These are phyloP conservation scores for Plasmopara halstedii DNA, from an alignment of 352 stramenopile species.

Conservation along the genomic window DNA sequence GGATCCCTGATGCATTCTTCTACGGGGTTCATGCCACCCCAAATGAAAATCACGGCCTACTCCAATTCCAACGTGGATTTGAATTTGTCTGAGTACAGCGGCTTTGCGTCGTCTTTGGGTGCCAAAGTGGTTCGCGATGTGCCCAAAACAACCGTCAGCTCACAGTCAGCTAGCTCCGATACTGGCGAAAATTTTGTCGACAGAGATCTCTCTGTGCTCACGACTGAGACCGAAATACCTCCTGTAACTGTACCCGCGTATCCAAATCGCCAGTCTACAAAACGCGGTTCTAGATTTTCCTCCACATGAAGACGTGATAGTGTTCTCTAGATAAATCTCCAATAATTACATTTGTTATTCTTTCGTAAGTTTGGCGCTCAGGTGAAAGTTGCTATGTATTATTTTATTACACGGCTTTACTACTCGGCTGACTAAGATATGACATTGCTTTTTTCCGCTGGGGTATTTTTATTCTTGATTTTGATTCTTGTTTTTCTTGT, in stretches of 20 bases:
- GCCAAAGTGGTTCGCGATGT: constrained; percentile 2
- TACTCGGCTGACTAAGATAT: too few relatives aligned
- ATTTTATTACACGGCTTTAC: too few relatives aligned
- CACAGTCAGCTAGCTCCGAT: not conserved
- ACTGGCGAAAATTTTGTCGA: constrained; percentile 5
- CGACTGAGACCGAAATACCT: constrained; percentile 13
- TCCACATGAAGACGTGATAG: not conserved
- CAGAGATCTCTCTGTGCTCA: constrained; percentile 16
- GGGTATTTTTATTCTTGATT: too few relatives aligned
- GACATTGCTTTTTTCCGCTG: too few relatives aligned
- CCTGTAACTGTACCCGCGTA: constrained; percentile 13
- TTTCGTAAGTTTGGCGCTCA: too few relatives aligned
- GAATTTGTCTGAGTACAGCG: constrained; percentile 2
- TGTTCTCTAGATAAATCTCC: not conserved
- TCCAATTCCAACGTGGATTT: constrained; percentile 6
- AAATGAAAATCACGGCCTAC: constrained; percentile 23
- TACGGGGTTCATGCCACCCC: constrained; percentile 10
- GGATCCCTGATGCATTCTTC: constrained; percentile 6
- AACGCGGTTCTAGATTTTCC: constrained; percentile 4
- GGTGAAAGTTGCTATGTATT: too few relatives aligned
- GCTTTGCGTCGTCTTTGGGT: constrained; percentile 6
- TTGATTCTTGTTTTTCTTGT: too few relatives aligned
- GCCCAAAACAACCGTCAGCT: constrained; percentile 6
- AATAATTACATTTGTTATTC: not conserved
- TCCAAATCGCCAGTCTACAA: constrained; percentile 6